Evolutionary conservation across 148 eudicot genomes (phyloP), one percentile per base, ranked within the genome.

Genomic region (Talinum fruticosum): DNA sequence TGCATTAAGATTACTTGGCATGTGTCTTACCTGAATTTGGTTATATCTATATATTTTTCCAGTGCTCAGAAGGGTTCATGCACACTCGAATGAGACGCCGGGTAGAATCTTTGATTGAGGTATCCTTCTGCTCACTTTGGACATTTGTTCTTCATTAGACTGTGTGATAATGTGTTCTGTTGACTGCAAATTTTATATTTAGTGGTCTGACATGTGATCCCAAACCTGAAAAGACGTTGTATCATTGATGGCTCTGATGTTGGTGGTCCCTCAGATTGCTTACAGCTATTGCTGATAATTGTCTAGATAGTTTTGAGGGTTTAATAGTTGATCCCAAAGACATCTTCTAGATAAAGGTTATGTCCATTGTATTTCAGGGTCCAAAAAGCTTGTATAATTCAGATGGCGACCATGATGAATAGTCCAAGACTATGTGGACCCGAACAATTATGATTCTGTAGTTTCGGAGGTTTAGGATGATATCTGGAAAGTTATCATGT

Each of bases 51-150:
- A 16, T 65, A 7, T 41, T 41, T 41, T 6, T 74, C 54, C 92
- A 96, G 99, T 96, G 98, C 78, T 96, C 99, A 36, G 99, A 93
- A 86, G 97, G 97, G 59, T 96, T 96, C 87, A 96, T 93, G 97
- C 99, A 96, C 76, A 93, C 99, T 77, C 92, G 98, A 75, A 96
- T 96, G 99, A 93, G 99, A 79, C 91, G 99, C 15, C 94, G 97
- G 28, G 99, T 96, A 75, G 99, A 96, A 79, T 90, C 99, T 72
- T 78, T 96, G 78, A 93, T 96, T 78, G 91, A 90, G 99, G 99
- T 96, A 85, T 80, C 26, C 57, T 30, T 72, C 59, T 57, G 59
- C 80, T 64, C 30, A 62, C 73, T 67, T 72, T 84, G 29, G 57
- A 18, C 3, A 71, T 69, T 72, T 66, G 6, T 8, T 72, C 41